phyloP scores from a whole-genome alignment of 768 basidiomycete genomes.

The Pleurotus ostreatus region DNA sequence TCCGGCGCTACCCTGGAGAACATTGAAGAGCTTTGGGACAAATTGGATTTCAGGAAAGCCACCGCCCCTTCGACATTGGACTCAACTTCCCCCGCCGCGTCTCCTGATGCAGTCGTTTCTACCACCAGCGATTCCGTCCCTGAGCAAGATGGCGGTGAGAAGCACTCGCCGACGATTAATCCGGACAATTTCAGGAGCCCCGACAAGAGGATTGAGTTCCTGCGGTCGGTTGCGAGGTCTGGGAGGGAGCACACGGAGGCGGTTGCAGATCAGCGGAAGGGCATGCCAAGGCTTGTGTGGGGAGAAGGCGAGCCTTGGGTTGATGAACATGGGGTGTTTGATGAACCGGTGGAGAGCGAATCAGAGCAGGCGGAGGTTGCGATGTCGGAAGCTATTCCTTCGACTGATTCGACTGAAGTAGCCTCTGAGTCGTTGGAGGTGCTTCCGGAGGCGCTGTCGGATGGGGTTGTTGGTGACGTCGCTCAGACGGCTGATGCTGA shows the following conservation, averaged over 20 bases:
- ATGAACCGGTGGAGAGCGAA: too few species aligned
- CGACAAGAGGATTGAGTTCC: constrained; percentile 25
- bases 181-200: constrained; percentile 32
- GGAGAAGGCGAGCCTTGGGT: constrained; percentile 17
- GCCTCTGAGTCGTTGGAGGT: not conserved
- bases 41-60: constrained; percentile 35
- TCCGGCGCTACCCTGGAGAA: constrained; percentile 38
- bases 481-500: not conserved
- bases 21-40: constrained; percentile 43
- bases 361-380: not conserved
- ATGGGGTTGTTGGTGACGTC: not conserved
- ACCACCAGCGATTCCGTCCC: not conserved
- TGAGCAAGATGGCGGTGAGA: constrained; percentile 21
- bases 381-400: not conserved
- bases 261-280: constrained; percentile 31
- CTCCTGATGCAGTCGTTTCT: not conserved
- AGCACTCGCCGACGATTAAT: constrained; percentile 11
- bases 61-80: not conserved
- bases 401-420: not conserved
- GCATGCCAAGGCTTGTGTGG: constrained; percentile 44
- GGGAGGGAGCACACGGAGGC: constrained; percentile 39
- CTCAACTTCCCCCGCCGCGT: not conserved
- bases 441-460: not conserved
- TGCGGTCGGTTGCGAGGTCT: constrained; percentile 43
- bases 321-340: not conserved